Percentiles rank a stretch among this genome's conserved stretches.
These are phyloP conservation scores for Gloeopeniophorella convolvens DNA, from an alignment of 768 basidiomycete species.

Conservation along the genomic window DNA sequence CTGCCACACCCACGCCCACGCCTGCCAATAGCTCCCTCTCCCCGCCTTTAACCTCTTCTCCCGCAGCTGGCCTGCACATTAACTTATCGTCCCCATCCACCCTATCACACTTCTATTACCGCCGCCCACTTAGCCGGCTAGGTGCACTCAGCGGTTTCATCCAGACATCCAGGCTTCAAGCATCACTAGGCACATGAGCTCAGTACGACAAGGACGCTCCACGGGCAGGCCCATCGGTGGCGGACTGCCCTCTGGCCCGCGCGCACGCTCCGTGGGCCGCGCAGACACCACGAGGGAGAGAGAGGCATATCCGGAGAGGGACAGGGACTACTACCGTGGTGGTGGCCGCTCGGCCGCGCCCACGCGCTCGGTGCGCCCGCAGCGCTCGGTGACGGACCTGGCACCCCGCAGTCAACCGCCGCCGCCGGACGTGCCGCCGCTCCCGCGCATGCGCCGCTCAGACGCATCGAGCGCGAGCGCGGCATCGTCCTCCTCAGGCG, in stretches of 20 bases:
- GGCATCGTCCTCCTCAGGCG: slow-evolving; percentile 22
- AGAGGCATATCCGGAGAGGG: background rate
- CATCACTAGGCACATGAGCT: no score
- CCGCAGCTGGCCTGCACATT: background rate
- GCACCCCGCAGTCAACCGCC: slow-evolving; percentile 7
- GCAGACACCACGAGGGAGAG: slow-evolving; percentile 2
- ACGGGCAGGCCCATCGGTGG: slow-evolving; percentile 1
- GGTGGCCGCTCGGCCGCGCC: slow-evolving; percentile 8
- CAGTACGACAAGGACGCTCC: slow-evolving; percentile 7
- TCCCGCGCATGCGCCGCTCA: slow-evolving; percentile 16
- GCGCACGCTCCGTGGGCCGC: slow-evolving; percentile 32
- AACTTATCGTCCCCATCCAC: background rate
- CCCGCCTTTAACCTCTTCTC: no score
- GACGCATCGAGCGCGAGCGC: slow-evolving; percentile 21
- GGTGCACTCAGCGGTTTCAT: background rate
- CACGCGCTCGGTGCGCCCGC: slow-evolving; percentile 20
- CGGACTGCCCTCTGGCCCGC: slow-evolving; percentile 37
- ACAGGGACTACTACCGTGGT: slow-evolving; percentile 16
- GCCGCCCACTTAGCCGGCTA: slow-evolving; percentile 15
- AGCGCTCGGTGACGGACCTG: slow-evolving; percentile 21
- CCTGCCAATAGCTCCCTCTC: no score
- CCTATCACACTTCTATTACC: background rate
- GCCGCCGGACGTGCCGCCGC: slow-evolving; percentile 18
- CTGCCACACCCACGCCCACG: no score
- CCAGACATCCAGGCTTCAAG: background rate